Conservation (phyloP, 306 rosid genomes). For the Fragaria vesca region DNA sequence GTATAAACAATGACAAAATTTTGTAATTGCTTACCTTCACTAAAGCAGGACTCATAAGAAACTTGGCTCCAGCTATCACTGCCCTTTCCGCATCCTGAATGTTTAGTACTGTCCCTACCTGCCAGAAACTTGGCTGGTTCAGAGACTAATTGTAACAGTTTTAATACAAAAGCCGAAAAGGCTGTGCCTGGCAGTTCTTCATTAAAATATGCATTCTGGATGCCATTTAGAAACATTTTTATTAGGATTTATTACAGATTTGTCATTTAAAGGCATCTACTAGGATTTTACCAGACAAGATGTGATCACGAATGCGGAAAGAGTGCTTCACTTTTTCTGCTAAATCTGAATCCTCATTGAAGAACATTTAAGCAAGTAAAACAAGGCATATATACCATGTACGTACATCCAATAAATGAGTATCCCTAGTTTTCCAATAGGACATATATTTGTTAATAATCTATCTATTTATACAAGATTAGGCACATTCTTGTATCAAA, state of each 20-base stretch:
- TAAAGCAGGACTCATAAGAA: conserved; percentile 82
- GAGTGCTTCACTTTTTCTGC: not conserved
- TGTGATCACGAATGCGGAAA: not conserved
- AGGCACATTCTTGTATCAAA: conserved; percentile 12
- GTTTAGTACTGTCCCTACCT: conserved; percentile 92
- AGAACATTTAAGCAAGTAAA: not conserved
- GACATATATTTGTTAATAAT: conserved; percentile 5
- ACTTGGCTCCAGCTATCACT: conserved; percentile 78
- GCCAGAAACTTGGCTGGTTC: conserved; percentile 28
- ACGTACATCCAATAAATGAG: not conserved
- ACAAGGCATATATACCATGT: not conserved
- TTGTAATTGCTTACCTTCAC: conserved; percentile 52
- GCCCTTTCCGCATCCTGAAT: conserved; percentile 76
- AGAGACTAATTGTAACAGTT: conserved; percentile 19
- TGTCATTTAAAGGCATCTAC: not conserved
- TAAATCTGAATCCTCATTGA: not conserved
- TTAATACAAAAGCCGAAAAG: not conserved
- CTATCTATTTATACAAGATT: conserved; percentile 7
- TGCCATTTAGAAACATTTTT: not conserved
- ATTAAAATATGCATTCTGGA: not conserved
- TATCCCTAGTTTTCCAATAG: not conserved
- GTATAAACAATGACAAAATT: no score
- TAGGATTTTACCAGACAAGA: not conserved
- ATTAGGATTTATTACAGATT: not conserved
- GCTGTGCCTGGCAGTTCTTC: not conserved